Evolutionary conservation across 208 protist species (phyloP).

Genomic region (Leishmania lainsoni): DNA sequence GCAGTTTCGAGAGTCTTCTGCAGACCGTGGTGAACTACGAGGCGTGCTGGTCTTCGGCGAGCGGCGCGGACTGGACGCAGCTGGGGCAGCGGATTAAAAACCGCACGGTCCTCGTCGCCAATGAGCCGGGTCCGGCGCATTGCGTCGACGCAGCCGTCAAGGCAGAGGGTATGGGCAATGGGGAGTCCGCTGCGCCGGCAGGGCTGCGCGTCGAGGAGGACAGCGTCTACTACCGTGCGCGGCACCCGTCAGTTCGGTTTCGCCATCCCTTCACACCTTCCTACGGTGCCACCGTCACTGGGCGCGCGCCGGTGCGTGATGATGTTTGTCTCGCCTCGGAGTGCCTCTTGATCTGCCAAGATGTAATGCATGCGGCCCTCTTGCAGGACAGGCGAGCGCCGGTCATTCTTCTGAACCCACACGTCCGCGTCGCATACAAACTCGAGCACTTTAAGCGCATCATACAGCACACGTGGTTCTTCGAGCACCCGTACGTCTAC

Average conservation of each 20-base stretch:
- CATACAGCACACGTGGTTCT: constrained; percentile 30
- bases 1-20: constrained; percentile 15
- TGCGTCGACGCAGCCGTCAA: neutral
- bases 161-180: too few relatives aligned
- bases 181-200: neutral
- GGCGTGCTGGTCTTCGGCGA: neutral
- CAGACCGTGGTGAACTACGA: neutral
- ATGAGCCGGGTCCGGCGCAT: neutral
- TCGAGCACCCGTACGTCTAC: constrained; percentile 31
- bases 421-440: constrained; percentile 70
- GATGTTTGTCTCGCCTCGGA: constrained; percentile 71
- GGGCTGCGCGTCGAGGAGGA: constrained; percentile 16
- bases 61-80: neutral
- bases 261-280: constrained; percentile 59
- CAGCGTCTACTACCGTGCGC: constrained; percentile 34
- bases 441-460: constrained; percentile 43
- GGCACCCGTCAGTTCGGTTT: constrained; percentile 51
- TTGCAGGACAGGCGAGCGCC: constrained; percentile 44
- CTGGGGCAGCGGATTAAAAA: neutral
- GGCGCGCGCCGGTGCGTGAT: constrained; percentile 21
- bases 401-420: constrained; percentile 75
- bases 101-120: neutral
- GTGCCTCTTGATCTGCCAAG: constrained; percentile 71
- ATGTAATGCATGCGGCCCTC: constrained; percentile 57
- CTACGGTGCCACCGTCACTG: constrained; percentile 43